Base-by-base conservation (phyloP, 116 monocot genomes). In the Papilionanthe hybrid region DNA sequence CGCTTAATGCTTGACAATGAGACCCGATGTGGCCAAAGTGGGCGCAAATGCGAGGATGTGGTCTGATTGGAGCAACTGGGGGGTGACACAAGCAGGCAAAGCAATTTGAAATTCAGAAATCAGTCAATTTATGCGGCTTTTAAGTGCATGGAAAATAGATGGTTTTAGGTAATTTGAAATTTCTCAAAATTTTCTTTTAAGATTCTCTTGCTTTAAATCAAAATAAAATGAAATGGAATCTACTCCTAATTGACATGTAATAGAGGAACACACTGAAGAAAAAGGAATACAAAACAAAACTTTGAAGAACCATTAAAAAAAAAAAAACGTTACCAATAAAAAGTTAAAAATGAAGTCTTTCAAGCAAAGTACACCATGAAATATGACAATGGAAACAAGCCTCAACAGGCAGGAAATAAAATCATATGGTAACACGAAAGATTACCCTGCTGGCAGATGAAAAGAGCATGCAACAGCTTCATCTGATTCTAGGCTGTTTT, bases 401-500 rank as follows among this genome's bases (percentile, higher is more conserved):
- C 53, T 11, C 28, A 25, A 17, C 65, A 11, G 5, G 25, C 25
- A 27, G 65, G 19, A 27, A 65, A 22, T 9, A 15, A 65, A 65
- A 65, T 25, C 65, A 65, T 23, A 23, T 9, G 23, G 65, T 27
- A 22, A 13, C 4, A 53, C 17, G 53, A 18, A 13, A 53, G 13
- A 53, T 53, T 53, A 53, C 17, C 53, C 53, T 53, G 17, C 7
- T 11, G 25, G 25, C 65, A 65, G 25, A 27, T 0, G 23, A 23
- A 49, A 49, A 45, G 5, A 25, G 23, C 60, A 20, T 49, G 5
- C 60, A 60, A 25, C 27, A 27, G 25, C 3, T 65, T 65, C 65
- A 23, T 32, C 69, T 15, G 25, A 69, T 53, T 47, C 72, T 55
- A 81, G 7, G 9, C 75, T 11, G 88, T 65, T 66, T 88, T 88